Base-by-base conservation (phyloP, 179 eudicot genomes). In the Vitellaria paradoxa region DNA sequence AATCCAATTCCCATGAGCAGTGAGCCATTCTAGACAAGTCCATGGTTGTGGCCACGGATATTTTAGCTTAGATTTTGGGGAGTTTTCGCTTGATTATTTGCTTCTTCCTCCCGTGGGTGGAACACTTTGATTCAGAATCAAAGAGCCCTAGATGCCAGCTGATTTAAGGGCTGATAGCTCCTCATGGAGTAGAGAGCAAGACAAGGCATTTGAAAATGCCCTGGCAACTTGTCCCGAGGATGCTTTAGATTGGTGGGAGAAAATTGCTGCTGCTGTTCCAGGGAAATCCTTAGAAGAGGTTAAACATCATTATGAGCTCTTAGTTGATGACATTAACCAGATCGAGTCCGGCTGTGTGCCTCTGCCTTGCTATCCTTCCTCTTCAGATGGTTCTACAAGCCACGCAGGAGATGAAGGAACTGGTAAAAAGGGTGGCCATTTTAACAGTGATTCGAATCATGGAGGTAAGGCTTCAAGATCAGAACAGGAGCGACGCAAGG, bases 401-500 rank as follows among this genome's bases (percentile, higher is more conserved):
- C 81, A 82, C 23, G 79, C 84, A 66, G 84, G 83, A 72, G 91
- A 90, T 37, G 96, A 89, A 45, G 90, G 88, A 72, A 79, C 84
- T 64, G 86, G 84, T 52, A 92, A 86, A 79, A 94, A 87, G 82
- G 76, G 88, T 52, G 91, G 90, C 21, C 85, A 82, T 78, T 80
- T 64, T 30, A 84, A 78, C 75, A 72, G 84, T 64, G 98, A 90
- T 42, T 82, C 90, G 30, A 88, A 78, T 87, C 86, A 84, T 9
- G 95, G 89, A 66, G 91, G 86, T 72, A 91, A 88, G 88, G 85
- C 84, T 40, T 90, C 91, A 21, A 88, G 68, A 78, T 68, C 92
- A 23, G 99, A 95, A 53, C 97, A 95, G 87, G 98, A 93, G 73
- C 97, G 97, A 7, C 89, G 97, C n/a, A 95, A 90, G 81, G 99